Evolutionary conservation across 2,329 filamentous ascomycete genomes (phyloP).

Genomic region (Microcera coccophila): DNA sequence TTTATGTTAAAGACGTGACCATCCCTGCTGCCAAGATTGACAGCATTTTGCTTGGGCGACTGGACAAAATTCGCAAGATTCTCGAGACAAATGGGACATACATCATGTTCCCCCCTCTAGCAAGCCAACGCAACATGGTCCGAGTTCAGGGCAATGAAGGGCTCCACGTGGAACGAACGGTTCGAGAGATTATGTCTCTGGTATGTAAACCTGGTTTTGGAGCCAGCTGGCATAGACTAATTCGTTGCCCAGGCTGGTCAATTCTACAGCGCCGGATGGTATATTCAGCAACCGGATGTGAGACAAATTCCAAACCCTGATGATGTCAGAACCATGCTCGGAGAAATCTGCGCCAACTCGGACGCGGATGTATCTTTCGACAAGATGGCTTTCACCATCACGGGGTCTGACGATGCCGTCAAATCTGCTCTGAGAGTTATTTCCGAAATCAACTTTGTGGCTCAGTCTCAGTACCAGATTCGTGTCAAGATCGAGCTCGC

Average conservation of each 20-base stretch:
- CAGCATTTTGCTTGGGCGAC: slow-evolving; percentile 80
- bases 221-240: background rate
- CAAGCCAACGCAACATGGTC: slow-evolving; percentile 77
- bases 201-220: slow-evolving; percentile 47
- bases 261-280: slow-evolving; percentile 97
- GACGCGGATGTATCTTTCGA: slow-evolving; percentile 94
- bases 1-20: slow-evolving; percentile 87
- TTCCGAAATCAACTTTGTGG: slow-evolving; percentile 84
- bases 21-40: slow-evolving; percentile 92
- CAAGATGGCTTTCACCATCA: slow-evolving; percentile 88
- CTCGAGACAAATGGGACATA: slow-evolving; percentile 96
- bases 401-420: slow-evolving; percentile 92
- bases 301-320: slow-evolving; percentile 56
- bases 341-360: slow-evolving; percentile 93
- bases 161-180: slow-evolving; percentile 88
- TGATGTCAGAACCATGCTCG: slow-evolving; percentile 86
- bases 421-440: slow-evolving; percentile 94
- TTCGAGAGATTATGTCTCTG: slow-evolving; percentile 91
- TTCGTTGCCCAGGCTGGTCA: slow-evolving; percentile 67
- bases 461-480: slow-evolving; percentile 84
- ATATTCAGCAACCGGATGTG: slow-evolving; percentile 75
- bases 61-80: slow-evolving; percentile 97
- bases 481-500: slow-evolving; percentile 97
- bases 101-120: slow-evolving; percentile 85
- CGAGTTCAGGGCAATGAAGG: slow-evolving; percentile 92